Evolutionary conservation across 2,329 filamentous ascomycete genomes (phyloP), one percentile per base, ranked within the genome.

Genomic region (Arthroderma sp.): DNA sequence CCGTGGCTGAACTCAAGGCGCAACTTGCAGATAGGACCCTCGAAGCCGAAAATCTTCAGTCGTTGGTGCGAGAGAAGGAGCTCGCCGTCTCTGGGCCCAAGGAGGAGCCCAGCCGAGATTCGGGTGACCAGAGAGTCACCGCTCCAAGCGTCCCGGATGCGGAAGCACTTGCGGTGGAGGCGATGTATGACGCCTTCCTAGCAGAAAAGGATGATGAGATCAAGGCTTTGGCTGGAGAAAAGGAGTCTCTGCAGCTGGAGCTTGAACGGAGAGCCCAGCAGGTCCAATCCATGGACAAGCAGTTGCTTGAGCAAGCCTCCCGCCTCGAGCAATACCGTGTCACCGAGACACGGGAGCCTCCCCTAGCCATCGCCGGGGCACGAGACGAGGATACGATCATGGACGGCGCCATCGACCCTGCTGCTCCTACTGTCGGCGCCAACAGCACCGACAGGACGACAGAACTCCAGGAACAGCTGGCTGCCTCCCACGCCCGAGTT

Each of bases 1-100:
- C n/a, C 47, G 47, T 51, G 47, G 47, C 47, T 51, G 47, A 51
- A 13, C 47, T 51, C 47, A 51, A 51, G 47, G 15, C 4, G 15
- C 47, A 25, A 13, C 47, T 51, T 33, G 4, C 47, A 25, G 47
- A 51, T 31, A 13, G 25, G 15, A 51, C 47, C 47, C 21, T 25
- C 47, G 25, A 15, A 4, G 47, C 25, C 19, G 47, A 33, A 51
- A 51, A 17, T 51, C 23, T 51, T n/a, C 25, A 19, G 47, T 17
- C 7, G 15, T 6, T 31, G 25, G 47, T 25, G 47, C 15, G n/a
- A 6, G n/a, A 51, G 47, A 51, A 51, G 47, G 47, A 51, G 15
- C 21, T 5, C 47, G 15, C 8, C 3, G 19, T 51, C 25, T 15
- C 47, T n/a, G 25, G 4, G 15, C 47, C 19, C 2, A 8, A 51